Percentiles rank a stretch among this genome's conserved stretches.
phyloP scores from a whole-genome alignment of 1,139 yeast genomes.

The Diutina scorzettiae region DNA sequence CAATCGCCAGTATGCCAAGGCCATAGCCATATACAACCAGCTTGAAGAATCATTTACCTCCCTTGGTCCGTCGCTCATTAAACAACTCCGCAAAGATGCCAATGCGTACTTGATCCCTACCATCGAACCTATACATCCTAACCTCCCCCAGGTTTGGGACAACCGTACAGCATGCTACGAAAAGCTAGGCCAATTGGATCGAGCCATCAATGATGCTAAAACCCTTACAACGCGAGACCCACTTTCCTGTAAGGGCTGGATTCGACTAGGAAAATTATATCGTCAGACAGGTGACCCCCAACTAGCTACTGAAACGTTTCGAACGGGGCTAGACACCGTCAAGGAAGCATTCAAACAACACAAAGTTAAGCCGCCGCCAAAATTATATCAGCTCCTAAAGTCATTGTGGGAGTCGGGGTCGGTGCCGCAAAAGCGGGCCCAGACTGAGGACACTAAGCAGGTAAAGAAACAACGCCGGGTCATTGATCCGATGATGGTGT shows the following conservation, averaged over 20 bases:
- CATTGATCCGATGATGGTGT: not conserved
- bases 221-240: not conserved
- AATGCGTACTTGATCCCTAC: not conserved
- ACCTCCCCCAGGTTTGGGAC: not conserved
- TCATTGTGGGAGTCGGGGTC: too few relatives aligned
- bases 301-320: not conserved
- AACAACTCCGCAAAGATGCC: not conserved
- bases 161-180: not conserved
- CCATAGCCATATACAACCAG: not conserved
- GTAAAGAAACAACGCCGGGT: not conserved
- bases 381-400: not conserved
- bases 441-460: too few relatives aligned
- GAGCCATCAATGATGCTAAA: not conserved
- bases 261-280: not conserved
- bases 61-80: not conserved
- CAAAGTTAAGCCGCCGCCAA: constrained; percentile 3
- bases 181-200: not conserved
- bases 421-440: too few relatives aligned
- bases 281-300: not conserved
- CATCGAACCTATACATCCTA: not conserved
- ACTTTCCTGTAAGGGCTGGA: not conserved
- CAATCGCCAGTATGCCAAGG: not conserved
- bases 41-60: not conserved
- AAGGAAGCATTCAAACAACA: not conserved
- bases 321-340: not conserved